phyloP scores from a whole-genome alignment of 441 rosid species.

The Gossypium davidsonii region DNA sequence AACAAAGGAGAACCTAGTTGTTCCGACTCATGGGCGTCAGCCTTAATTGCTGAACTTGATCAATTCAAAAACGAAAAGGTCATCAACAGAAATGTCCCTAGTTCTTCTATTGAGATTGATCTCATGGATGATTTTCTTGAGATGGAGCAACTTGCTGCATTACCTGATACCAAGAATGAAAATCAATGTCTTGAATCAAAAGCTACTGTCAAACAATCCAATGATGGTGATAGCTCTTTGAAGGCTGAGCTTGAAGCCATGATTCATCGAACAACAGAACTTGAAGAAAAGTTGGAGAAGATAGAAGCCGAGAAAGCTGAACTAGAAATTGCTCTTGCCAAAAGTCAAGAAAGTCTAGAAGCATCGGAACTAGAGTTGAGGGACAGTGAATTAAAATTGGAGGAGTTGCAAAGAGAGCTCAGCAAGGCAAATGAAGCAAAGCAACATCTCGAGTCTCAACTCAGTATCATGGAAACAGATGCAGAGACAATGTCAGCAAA shows the following conservation, averaged over 20 bases:
- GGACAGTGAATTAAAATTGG: constrained; percentile 42
- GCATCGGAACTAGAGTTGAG: constrained; percentile 47
- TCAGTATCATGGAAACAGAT: constrained; percentile 38
- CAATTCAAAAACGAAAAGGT: constrained; percentile 48
- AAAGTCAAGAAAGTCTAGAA: constrained; percentile 37
- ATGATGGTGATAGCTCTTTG: constrained; percentile 32
- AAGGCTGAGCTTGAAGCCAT: constrained; percentile 49
- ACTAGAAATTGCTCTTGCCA: constrained; percentile 45
- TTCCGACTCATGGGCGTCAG: constrained; percentile 55
- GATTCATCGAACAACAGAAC: constrained; percentile 34
- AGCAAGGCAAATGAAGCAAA: constrained; percentile 38
- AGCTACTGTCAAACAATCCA: constrained; percentile 22
- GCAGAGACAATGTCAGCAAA: constrained; percentile 35
- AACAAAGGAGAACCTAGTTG: constrained; percentile 31
- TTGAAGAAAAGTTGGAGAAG: constrained; percentile 49
- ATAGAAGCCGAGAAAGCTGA: constrained; percentile 44
- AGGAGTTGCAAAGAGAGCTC: constrained; percentile 52
- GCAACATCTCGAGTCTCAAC: constrained; percentile 40
- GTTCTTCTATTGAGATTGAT: constrained; percentile 48
- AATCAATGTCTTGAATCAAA: constrained; percentile 25
- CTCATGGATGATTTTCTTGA: constrained; percentile 97
- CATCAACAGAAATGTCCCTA: constrained; percentile 29
- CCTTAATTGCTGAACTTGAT: constrained; percentile 42
- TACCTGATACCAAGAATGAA: constrained; percentile 42
- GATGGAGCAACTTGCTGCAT: constrained; percentile 83